phyloP scores from a whole-genome alignment of 2,329 filamentous ascomycete species.

The Allantophomopsis cytisporea region DNA sequence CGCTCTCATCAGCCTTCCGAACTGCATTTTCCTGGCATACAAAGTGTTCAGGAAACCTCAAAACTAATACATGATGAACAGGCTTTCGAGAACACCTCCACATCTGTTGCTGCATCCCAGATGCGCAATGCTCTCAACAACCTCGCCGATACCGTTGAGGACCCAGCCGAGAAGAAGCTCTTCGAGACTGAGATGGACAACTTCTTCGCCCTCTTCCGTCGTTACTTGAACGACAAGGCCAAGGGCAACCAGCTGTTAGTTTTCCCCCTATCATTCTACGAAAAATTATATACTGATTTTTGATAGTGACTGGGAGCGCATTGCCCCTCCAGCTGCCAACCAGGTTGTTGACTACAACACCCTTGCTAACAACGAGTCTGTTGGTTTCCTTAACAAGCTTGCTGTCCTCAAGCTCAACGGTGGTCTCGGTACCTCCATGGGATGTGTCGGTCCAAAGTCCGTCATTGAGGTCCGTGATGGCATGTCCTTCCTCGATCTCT shows the following conservation, averaged over 20 bases:
- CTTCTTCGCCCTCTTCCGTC: slow-evolving; percentile 97
- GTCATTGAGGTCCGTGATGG: slow-evolving; percentile 98
- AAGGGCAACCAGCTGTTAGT: slow-evolving; percentile 82
- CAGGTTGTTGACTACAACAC: slow-evolving; percentile 95
- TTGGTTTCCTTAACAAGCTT: slow-evolving; percentile 92
- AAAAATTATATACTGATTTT: slow-evolving; percentile 7
- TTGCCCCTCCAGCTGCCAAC: slow-evolving; percentile 79
- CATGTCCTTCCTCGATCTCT: slow-evolving; percentile 99
- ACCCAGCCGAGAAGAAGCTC: slow-evolving; percentile 73
- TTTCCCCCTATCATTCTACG: background rate
- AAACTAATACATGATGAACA: slow-evolving; percentile 30
- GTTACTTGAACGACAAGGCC: slow-evolving; percentile 97
- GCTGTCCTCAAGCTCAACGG: slow-evolving; percentile 98
- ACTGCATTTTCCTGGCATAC: no score
- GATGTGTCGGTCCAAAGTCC: slow-evolving; percentile 97
- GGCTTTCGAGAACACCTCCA: slow-evolving; percentile 99
- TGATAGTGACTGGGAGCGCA: slow-evolving; percentile 83
- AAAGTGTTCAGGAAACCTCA: background rate
- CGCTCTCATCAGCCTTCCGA: no score
- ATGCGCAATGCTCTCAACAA: slow-evolving; percentile 97
- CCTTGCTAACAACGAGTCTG: slow-evolving; percentile 77
- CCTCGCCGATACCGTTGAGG: slow-evolving; percentile 78
- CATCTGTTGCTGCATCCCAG: slow-evolving; percentile 92
- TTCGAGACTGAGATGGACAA: slow-evolving; percentile 99
- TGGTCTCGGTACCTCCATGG: slow-evolving; percentile 98